Percentiles rank a stretch among this genome's conserved stretches.
These are phyloP conservation scores for Chytriomyces hyalinus DNA, from an alignment of 192 early-diverging fungal species.

Conservation along the genomic window DNA sequence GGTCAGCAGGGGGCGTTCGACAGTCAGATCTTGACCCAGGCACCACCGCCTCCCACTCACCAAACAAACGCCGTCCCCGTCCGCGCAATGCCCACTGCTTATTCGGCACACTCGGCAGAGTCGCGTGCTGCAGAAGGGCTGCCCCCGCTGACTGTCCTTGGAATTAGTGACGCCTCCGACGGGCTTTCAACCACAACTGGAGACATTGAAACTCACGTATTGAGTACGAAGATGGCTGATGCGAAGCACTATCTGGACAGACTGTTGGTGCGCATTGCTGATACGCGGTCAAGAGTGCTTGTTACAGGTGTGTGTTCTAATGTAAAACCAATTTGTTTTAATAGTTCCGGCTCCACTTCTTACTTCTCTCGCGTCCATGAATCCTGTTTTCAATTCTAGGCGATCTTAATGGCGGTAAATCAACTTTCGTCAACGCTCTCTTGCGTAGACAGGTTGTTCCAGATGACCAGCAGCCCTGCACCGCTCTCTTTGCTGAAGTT, in stretches of 20 bases:
- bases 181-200: slow-evolving; percentile 5
- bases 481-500: slow-evolving; percentile 94
- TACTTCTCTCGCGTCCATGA: background rate
- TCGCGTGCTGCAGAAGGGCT: background rate
- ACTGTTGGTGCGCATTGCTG: slow-evolving; percentile 82
- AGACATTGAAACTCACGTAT: slow-evolving; percentile 37
- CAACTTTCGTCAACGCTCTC: slow-evolving; percentile 95
- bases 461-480: slow-evolving; percentile 97
- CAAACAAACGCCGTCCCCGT: background rate
- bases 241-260: slow-evolving; percentile 69
- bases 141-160: background rate
- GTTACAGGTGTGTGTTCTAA: slow-evolving; percentile 69
- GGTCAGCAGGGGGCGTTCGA: background rate
- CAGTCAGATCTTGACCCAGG: background rate
- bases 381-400: slow-evolving; percentile 33
- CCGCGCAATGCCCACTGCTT: slow-evolving; percentile 5
- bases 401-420: slow-evolving; percentile 97
- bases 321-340: background rate
- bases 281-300: slow-evolving; percentile 90
- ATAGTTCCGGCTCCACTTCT: background rate
- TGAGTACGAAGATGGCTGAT: slow-evolving; percentile 35
- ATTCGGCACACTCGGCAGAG: background rate
- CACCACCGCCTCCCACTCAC: slow-evolving; percentile 32
- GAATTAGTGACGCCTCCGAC: background rate
- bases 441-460: slow-evolving; percentile 89